Base-by-base conservation (phyloP, 2,329 filamentous ascomycete species). In the Diaporthe caulivora region DNA sequence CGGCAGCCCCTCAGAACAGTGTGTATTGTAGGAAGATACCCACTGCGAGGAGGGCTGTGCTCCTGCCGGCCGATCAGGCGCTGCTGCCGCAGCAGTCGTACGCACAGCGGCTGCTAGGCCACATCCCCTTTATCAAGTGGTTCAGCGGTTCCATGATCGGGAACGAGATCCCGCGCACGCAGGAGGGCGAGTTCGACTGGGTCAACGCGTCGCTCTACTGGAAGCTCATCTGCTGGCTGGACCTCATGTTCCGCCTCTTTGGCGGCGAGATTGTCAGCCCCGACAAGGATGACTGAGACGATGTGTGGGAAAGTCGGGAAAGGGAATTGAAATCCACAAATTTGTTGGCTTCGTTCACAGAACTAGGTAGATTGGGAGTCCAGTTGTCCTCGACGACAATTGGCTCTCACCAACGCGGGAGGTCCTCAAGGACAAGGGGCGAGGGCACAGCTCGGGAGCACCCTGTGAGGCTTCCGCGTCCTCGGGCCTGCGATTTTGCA, bases 151-250 rank as follows among this genome's bases (percentile, higher is more conserved):
- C 85, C 78, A 91, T 95, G 82, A 95, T 96, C 78, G 94, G 94
- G 8, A 91, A 91, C 79, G 89, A 93, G 80, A 91, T 96, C 51
- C 94, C 94, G 10, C 87, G 92, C 54, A 92, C 88, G 70, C 93
- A 95, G 70, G 86, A 88, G 55, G 94, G 94, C 72, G 91, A 91
- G 54, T 95, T 98, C 78, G 95, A 98, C 82, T 93, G 92, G 86
- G 89, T 90, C 54, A 84, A 84, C 58, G 91, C 91, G 15, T 92
- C 90, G 74, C 81, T 92, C 75, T 93, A 92, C 83, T 93, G 91
- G 91, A 90, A 89, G 81, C 78, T 92, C 55, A 89, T 92, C 77
- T 92, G 88, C 84, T 91, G 86, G 84, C 83, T 92, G 31, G 91
- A 92, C 78, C 83, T 84, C 24, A 87, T 86, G 70, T 90, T 92